Conservation (phyloP, 805 yeast genomes). For the Zygosaccharomyces gambellarensis region DNA sequence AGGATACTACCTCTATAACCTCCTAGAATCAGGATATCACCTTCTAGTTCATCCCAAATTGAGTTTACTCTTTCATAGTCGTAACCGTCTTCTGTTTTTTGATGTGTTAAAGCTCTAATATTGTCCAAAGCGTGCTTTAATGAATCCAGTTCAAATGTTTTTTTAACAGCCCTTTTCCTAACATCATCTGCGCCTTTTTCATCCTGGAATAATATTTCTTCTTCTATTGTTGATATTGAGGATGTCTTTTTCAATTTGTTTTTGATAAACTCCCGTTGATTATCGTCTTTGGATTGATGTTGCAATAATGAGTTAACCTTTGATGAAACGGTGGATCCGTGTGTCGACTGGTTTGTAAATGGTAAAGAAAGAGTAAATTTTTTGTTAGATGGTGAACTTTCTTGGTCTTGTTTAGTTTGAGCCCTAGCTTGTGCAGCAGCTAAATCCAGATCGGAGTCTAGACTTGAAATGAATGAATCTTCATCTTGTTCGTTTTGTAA, state of each 20-base stretch:
- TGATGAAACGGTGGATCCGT: slow-evolving; percentile 14
- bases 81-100: slow-evolving; percentile 27
- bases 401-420: not conserved
- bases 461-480: not conserved
- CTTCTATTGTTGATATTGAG: slow-evolving; percentile 58
- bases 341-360: slow-evolving; percentile 33
- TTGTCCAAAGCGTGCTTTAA: slow-evolving; percentile 24
- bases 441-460: not conserved
- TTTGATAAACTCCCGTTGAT: slow-evolving; percentile 22
- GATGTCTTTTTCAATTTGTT: slow-evolving; percentile 45
- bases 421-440: slow-evolving; percentile 7
- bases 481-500: not conserved
- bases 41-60: slow-evolving; percentile 58
- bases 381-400: slow-evolving; percentile 21
- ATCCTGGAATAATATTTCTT: slow-evolving; percentile 50
- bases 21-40: slow-evolving; percentile 77
- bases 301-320: slow-evolving; percentile 19
- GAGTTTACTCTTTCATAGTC: slow-evolving; percentile 32
- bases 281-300: slow-evolving; percentile 11
- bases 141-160: slow-evolving; percentile 50
- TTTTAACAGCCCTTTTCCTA: slow-evolving; percentile 63
- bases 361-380: slow-evolving; percentile 39
- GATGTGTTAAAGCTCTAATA: slow-evolving; percentile 21
- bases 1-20: slow-evolving; percentile 85
- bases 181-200: slow-evolving; percentile 60